phyloP scores from a whole-genome alignment of 2,329 filamentous ascomycete genomes.

The Cordyceps fumosorosea region DNA sequence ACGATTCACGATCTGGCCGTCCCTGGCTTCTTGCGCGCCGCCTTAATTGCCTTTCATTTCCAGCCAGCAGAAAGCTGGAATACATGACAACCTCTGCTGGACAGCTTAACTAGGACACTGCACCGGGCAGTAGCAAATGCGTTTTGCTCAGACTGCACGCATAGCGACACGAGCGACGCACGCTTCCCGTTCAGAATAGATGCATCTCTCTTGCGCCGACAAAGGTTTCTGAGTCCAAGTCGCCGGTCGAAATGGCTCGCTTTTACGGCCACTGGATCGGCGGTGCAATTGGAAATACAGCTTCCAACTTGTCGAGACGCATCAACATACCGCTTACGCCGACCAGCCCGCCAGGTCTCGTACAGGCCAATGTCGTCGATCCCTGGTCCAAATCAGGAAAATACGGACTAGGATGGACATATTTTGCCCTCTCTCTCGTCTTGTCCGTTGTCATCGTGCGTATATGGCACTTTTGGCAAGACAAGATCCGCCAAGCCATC shows the following conservation, averaged over 20 bases:
- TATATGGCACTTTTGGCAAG: slow-evolving; percentile 84
- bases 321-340: slow-evolving; percentile 55
- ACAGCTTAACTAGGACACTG: background rate
- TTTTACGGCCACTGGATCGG: background rate
- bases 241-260: slow-evolving; percentile 8
- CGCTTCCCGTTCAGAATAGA: background rate
- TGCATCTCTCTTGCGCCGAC: background rate
- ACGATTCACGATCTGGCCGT: background rate
- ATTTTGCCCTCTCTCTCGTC: slow-evolving; percentile 72
- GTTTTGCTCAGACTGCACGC: background rate
- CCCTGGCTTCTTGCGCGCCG: background rate
- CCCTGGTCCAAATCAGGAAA: slow-evolving; percentile 78
- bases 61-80: background rate
- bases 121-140: background rate
- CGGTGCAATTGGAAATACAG: slow-evolving; percentile 7
- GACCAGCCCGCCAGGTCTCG: slow-evolving; percentile 52
- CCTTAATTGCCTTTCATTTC: background rate
- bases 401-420: slow-evolving; percentile 82
- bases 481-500: slow-evolving; percentile 84
- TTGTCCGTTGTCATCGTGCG: slow-evolving; percentile 61
- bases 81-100: background rate
- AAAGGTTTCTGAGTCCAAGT: background rate
- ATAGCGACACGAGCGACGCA: background rate
- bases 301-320: slow-evolving; percentile 42
- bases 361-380: slow-evolving; percentile 61